A percentile compares a stretch with the other conserved stretches of the same genome.
Evolutionary conservation across 371 early-diverging fungal species (phyloP).

Genomic region (Blakeslea trispora): DNA sequence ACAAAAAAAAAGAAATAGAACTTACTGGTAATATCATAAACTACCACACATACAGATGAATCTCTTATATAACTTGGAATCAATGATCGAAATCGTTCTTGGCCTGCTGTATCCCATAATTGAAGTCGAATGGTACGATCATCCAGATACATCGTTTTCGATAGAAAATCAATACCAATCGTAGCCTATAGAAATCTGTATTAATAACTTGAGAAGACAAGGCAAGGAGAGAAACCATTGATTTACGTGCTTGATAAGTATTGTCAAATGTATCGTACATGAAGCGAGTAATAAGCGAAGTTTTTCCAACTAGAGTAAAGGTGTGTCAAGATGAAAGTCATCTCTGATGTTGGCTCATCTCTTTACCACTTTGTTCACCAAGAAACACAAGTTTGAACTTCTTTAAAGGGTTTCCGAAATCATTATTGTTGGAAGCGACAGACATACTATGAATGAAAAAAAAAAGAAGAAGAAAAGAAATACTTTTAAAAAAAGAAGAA

Average conservation of each 20-base stretch:
- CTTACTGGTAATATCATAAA: slow-evolving; percentile 60
- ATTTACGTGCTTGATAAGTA: slow-evolving; percentile 80
- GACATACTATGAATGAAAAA: slow-evolving; percentile 6
- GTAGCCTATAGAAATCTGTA: slow-evolving; percentile 76
- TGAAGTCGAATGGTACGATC: slow-evolving; percentile 97
- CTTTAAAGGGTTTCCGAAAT: slow-evolving; percentile 67
- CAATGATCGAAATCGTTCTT: slow-evolving; percentile 95
- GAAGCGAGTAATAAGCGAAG: slow-evolving; percentile 97
- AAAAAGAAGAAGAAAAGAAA: slow-evolving; percentile 6
- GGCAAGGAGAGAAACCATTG: too few relatives aligned
- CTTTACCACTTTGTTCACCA: slow-evolving; percentile 95
- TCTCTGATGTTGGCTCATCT: background rate
- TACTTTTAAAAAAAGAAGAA: slow-evolving; percentile 7
- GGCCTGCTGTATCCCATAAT: slow-evolving; percentile 99
- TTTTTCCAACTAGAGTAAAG: slow-evolving; percentile 93
- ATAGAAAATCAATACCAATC: slow-evolving; percentile 99
- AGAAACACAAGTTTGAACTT: slow-evolving; percentile 94
- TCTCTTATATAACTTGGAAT: slow-evolving; percentile 99
- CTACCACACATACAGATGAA: slow-evolving; percentile 98
- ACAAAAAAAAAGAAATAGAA: too few relatives aligned
- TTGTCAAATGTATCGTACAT: slow-evolving; percentile 99
- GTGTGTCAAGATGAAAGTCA: background rate
- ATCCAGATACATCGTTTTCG: slow-evolving; percentile 98
- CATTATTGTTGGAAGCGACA: slow-evolving; percentile 23
- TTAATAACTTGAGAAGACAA: too few relatives aligned